Conservation (phyloP, 345 rosid species). For the Eucalyptus curtisii region DNA sequence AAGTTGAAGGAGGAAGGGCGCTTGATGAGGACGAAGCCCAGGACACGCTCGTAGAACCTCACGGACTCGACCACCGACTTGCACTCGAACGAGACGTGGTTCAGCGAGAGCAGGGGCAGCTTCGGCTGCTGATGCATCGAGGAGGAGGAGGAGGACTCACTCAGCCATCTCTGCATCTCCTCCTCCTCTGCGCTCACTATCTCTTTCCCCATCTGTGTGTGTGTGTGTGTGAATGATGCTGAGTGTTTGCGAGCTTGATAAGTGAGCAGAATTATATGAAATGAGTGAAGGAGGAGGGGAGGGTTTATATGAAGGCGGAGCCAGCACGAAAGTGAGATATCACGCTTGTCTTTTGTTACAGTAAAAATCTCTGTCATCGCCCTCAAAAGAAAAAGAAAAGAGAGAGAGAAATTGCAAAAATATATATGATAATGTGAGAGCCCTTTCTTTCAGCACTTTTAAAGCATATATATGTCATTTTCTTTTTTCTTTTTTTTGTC, state of each 20-base stretch:
- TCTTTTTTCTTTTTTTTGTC: too few relatives aligned
- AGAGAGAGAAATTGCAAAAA: too few relatives aligned
- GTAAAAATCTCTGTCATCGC: not conserved
- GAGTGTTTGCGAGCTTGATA: not conserved
- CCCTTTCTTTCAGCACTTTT: not conserved
- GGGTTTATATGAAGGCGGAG: not conserved
- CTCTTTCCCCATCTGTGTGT: not conserved
- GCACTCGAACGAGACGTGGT: slow-evolving; percentile 38
- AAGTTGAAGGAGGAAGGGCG: slow-evolving; percentile 36
- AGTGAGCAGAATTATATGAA: not conserved
- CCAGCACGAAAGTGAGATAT: not conserved
- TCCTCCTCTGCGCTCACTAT: slow-evolving; percentile 14
- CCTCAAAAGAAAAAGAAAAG: too few relatives aligned
- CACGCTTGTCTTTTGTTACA: not conserved
- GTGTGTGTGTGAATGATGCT: not conserved
- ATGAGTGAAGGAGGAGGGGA: not conserved
- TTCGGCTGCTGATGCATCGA: not conserved
- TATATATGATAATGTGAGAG: not conserved
- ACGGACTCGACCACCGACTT: slow-evolving; percentile 15
- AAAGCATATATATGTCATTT: too few relatives aligned
- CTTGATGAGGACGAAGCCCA: slow-evolving; percentile 35
- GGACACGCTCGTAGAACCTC: slow-evolving; percentile 22
- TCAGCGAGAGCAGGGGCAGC: slow-evolving; percentile 16
- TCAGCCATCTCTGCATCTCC: slow-evolving; percentile 1
- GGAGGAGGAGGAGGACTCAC: not conserved